Evolutionary conservation across 768 basidiomycete genomes (phyloP).

Genomic region (Calvatia gigantea): DNA sequence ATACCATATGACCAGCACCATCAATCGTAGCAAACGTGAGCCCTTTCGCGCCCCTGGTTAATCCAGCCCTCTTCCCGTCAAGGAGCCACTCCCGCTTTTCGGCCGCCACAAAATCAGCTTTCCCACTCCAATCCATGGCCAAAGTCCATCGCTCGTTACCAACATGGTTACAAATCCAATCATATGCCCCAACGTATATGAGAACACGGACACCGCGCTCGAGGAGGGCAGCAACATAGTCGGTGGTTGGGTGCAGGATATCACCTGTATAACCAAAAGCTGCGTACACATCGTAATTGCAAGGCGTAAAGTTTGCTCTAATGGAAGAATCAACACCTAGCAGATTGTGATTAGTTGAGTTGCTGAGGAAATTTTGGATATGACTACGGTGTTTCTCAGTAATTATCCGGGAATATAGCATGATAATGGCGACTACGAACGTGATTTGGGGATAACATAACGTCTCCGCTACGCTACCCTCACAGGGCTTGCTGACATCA

Average conservation of each 20-base stretch:
- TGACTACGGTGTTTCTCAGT: slow-evolving; percentile 30
- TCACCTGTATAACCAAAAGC: slow-evolving; percentile 53
- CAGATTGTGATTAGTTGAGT: slow-evolving; percentile 43
- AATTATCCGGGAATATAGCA: neutral
- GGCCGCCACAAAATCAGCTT: slow-evolving; percentile 34
- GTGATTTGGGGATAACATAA: slow-evolving; percentile 60
- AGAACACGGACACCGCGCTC: slow-evolving; percentile 69
- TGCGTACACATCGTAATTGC: slow-evolving; percentile 32
- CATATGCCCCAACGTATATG: slow-evolving; percentile 67
- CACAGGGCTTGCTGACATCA: slow-evolving; percentile 62
- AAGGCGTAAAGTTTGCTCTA: slow-evolving; percentile 29
- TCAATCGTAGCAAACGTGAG: slow-evolving; percentile 63
- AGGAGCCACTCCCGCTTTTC: slow-evolving; percentile 61
- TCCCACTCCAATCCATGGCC: slow-evolving; percentile 68
- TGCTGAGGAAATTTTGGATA: slow-evolving; percentile 61
- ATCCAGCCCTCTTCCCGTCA: slow-evolving; percentile 39
- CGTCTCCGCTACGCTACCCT: slow-evolving; percentile 38
- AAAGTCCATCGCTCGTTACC: slow-evolving; percentile 74
- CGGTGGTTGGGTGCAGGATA: slow-evolving; percentile 37
- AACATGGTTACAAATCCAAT: slow-evolving; percentile 75
- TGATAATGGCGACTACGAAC: slow-evolving; percentile 14
- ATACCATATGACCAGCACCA: slow-evolving; percentile 71
- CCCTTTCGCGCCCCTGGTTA: slow-evolving; percentile 37
- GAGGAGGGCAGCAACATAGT: slow-evolving; percentile 63
- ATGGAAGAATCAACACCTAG: slow-evolving; percentile 61